Percentiles rank a stretch among this genome's conserved stretches.
These are phyloP conservation scores for Myxozyma geophila DNA, from an alignment of 805 yeast genomes.

Conservation along the genomic window DNA sequence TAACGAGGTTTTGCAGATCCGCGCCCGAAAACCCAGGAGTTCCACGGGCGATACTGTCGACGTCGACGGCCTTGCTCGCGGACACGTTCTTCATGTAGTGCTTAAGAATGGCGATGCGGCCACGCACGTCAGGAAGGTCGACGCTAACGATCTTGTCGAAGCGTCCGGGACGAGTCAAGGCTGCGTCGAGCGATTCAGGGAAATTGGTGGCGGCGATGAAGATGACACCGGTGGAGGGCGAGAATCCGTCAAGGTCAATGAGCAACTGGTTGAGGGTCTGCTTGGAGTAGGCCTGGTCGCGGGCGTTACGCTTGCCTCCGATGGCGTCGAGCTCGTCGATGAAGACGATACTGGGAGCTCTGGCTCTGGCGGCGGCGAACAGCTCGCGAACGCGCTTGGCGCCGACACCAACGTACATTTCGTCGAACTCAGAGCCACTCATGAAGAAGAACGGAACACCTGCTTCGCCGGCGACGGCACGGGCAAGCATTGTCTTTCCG, in stretches of 20 bases:
- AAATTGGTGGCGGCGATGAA: conserved; percentile 98
- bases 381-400: conserved; percentile 96
- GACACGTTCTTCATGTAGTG: conserved; percentile 93
- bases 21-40: conserved; percentile 99
- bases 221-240: conserved; percentile 89
- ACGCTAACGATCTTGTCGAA: conserved; percentile 95
- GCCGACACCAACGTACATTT: conserved; percentile 97
- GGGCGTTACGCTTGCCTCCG: conserved; percentile 97
- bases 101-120: conserved; percentile 87
- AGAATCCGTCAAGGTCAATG: conserved; percentile 87
- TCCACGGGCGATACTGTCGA: conserved; percentile 89
- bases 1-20: conserved; percentile 90
- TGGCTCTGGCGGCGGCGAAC: conserved; percentile 88
- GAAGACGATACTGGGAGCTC: conserved; percentile 95
- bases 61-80: conserved; percentile 80
- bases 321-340: conserved; percentile 98
- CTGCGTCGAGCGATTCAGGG: conserved; percentile 96
- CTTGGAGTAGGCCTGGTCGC: conserved; percentile 96
- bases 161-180: conserved; percentile 97
- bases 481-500: conserved; percentile 93
- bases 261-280: conserved; percentile 95
- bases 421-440: conserved; percentile 99
- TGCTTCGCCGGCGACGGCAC: conserved; percentile 99
- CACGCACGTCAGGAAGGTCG: conserved; percentile 96
- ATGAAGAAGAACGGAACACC: conserved; percentile 98